These are phyloP conservation scores for Ocimum tenuiflorum DNA, from an alignment of 257 asterid species.

Conservation along the genomic window DNA sequence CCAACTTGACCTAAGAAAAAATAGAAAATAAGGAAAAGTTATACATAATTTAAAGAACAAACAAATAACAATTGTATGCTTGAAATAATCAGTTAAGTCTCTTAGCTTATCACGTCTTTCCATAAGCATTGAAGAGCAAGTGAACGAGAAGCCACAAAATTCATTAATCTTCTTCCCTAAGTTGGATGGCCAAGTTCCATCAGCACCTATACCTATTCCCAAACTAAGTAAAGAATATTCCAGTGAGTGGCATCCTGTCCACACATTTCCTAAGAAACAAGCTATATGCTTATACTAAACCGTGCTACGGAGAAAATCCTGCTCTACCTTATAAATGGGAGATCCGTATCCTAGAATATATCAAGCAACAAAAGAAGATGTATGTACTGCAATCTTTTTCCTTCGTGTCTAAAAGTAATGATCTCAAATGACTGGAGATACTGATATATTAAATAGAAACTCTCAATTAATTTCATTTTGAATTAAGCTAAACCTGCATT, in stretches of 20 bases:
- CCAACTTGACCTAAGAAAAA: neutral
- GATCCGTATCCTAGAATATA: neutral
- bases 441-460: neutral
- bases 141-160: neutral
- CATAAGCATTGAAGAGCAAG: neutral
- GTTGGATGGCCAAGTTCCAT: constrained; percentile 3
- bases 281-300: neutral
- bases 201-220: neutral
- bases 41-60: neutral
- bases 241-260: neutral
- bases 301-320: neutral
- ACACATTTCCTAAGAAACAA: neutral
- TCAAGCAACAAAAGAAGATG: neutral
- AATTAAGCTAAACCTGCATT: neutral
- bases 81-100: neutral
- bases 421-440: neutral
- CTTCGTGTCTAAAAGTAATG: neutral
- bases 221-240: neutral
- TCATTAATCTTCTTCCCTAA: constrained; percentile 5
- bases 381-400: neutral
- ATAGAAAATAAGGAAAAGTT: neutral
- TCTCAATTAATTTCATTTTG: neutral
- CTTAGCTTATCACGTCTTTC: neutral
- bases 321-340: constrained; percentile 4
- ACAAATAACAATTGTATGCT: neutral